phyloP scores from a whole-genome alignment of 768 basidiomycete genomes.

The Trametes villosa region DNA sequence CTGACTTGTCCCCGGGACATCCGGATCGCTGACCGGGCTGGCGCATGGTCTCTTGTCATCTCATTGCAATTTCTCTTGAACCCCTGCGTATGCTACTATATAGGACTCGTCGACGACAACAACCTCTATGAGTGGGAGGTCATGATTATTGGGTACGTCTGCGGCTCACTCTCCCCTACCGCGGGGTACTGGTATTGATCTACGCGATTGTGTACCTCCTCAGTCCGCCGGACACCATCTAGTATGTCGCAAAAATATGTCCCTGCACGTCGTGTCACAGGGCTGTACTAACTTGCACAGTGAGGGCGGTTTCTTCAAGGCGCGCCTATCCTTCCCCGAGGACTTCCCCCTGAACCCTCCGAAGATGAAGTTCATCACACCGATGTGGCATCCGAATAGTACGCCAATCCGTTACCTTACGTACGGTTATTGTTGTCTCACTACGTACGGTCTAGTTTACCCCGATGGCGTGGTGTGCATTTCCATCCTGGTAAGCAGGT shows the following conservation, averaged over 20 bases:
- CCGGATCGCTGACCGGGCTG: constrained; percentile 23
- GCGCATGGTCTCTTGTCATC: constrained; percentile 29
- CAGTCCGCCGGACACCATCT: constrained; percentile 92
- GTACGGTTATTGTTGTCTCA: neutral
- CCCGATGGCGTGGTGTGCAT: constrained; percentile 92
- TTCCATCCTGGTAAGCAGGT: constrained; percentile 79
- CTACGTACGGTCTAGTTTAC: constrained; percentile 66
- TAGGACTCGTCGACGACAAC: constrained; percentile 92
- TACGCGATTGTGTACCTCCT: neutral
- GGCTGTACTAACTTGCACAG: constrained; percentile 45
- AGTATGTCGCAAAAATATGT: constrained; percentile 53
- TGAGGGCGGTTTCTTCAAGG: constrained; percentile 97
- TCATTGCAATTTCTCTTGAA: neutral
- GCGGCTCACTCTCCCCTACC: neutral
- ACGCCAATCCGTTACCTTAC: constrained; percentile 33
- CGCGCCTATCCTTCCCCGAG: constrained; percentile 83
- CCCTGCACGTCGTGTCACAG: neutral
- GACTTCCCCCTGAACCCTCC: constrained; percentile 93
- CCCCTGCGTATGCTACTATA: constrained; percentile 30
- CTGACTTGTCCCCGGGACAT: neutral
- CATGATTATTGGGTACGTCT: constrained; percentile 84
- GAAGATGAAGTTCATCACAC: constrained; percentile 94
- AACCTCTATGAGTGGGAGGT: constrained; percentile 98
- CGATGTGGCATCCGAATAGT: constrained; percentile 99
- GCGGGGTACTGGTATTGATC: neutral